Evolutionary conservation across 164 flowering plant genomes (phyloP).

Genomic region (Magnolia kwangsiensis): DNA sequence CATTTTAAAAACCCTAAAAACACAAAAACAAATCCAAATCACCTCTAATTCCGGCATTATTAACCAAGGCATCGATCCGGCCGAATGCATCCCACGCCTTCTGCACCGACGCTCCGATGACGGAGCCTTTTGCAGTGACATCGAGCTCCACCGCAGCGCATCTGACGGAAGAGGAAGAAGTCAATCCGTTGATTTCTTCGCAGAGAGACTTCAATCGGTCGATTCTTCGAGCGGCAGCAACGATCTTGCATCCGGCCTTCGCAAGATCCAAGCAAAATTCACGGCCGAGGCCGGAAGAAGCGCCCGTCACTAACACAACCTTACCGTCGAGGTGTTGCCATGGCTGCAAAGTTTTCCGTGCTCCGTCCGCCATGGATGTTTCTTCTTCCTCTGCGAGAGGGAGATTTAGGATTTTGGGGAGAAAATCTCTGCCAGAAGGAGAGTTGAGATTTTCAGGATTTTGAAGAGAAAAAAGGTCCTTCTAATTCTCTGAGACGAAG

Average conservation of each 20-base stretch:
- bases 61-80: slow-evolving; percentile 59
- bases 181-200: slow-evolving; percentile 41
- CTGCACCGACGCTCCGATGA: slow-evolving; percentile 42
- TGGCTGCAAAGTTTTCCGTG: slow-evolving; percentile 30
- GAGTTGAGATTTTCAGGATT: no score
- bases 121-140: slow-evolving; percentile 36
- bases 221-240: slow-evolving; percentile 73
- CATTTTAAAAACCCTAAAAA: not conserved
- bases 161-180: not conserved
- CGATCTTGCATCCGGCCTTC: slow-evolving; percentile 54
- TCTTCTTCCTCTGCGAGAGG: not conserved
- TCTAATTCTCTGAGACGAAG: no score
- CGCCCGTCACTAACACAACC: slow-evolving; percentile 75
- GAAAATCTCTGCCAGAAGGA: no score
- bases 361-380: not conserved
- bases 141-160: slow-evolving; percentile 27
- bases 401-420: no score
- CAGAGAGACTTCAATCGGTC: slow-evolving; percentile 62
- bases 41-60: slow-evolving; percentile 83
- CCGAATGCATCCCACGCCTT: slow-evolving; percentile 83
- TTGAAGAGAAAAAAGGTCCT: no score
- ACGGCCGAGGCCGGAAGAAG: slow-evolving; percentile 71
- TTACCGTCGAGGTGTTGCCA: slow-evolving; percentile 37
- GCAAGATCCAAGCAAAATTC: slow-evolving; percentile 64
- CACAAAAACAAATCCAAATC: not conserved